A percentile compares a stretch with the other conserved stretches of the same genome.
Evolutionary conservation across 2,329 filamentous ascomycete genomes (phyloP).

Genomic region (Truncatella angustata): DNA sequence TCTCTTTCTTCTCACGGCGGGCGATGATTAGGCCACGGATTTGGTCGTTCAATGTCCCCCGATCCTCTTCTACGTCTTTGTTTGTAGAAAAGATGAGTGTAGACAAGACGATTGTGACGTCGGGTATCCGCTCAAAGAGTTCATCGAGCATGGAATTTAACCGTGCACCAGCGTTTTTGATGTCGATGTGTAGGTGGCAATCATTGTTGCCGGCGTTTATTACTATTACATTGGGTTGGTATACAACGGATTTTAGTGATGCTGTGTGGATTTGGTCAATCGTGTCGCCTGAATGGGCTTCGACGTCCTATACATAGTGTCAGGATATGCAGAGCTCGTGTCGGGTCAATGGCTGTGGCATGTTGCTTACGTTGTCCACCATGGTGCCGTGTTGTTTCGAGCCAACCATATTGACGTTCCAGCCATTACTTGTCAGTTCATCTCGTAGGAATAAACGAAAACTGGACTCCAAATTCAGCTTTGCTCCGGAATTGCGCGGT

Average conservation of each 20-base stretch:
- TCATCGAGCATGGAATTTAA: constrained; percentile 6
- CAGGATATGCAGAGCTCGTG: too few relatives aligned
- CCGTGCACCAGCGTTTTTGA: not conserved
- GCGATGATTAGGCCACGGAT: not conserved
- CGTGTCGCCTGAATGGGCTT: constrained; percentile 5
- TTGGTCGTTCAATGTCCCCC: not conserved
- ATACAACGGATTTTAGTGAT: not conserved
- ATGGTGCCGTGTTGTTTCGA: constrained; percentile 5
- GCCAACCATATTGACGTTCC: constrained; percentile 10
- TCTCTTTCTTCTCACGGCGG: not conserved
- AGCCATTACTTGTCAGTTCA: not conserved
- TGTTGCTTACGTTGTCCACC: constrained; percentile 2
- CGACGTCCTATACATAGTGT: not conserved
- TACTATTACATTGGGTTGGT: constrained; percentile 10
- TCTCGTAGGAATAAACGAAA: constrained; percentile 8
- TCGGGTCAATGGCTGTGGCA: too few relatives aligned
- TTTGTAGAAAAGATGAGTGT: constrained; percentile 5
- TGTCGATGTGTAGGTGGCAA: constrained; percentile 8
- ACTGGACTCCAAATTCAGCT: too few relatives aligned
- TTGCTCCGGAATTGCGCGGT: too few relatives aligned
- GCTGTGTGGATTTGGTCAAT: constrained; percentile 7
- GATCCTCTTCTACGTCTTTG: not conserved
- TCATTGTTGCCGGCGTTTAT: constrained; percentile 12
- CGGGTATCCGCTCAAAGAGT: constrained; percentile 4
- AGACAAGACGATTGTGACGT: constrained; percentile 7